phyloP scores from a whole-genome alignment of 1,284 basidiomycete genomes.

The Cutaneotrichosporon sp. region DNA sequence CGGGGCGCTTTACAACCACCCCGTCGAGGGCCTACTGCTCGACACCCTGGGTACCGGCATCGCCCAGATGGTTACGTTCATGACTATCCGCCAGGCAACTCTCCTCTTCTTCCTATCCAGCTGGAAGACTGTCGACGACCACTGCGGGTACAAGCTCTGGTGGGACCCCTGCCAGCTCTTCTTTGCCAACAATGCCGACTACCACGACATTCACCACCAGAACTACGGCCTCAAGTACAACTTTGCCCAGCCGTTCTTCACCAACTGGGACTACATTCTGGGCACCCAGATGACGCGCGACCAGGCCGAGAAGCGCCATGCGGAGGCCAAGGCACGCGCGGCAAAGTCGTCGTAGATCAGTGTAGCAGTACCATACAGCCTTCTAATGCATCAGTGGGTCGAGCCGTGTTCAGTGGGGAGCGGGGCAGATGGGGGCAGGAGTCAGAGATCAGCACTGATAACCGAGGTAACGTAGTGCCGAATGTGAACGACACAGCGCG shows the following conservation, averaged over 20 bases:
- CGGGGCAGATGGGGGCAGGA: no score
- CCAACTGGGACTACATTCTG: constrained; percentile 48
- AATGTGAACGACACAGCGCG: no score
- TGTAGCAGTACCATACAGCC: not conserved
- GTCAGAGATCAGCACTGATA: no score
- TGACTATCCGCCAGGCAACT: constrained; percentile 79
- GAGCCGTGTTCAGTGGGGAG: no score
- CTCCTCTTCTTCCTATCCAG: constrained; percentile 79
- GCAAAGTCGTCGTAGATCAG: constrained; percentile 1
- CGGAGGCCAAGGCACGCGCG: not conserved
- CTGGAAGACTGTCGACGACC: constrained; percentile 95
- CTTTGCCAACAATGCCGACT: constrained; percentile 91
- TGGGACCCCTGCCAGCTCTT: constrained; percentile 85
- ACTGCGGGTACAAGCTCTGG: constrained; percentile 86
- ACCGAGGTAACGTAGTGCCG: no score
- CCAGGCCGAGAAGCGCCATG: constrained; percentile 27
- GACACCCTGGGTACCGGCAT: constrained; percentile 78
- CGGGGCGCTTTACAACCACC: constrained; percentile 97
- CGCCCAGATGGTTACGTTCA: constrained; percentile 64
- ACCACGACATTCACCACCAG: constrained; percentile 98
- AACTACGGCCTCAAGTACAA: constrained; percentile 91
- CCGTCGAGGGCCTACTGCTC: constrained; percentile 86
- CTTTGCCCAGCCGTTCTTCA: constrained; percentile 88
- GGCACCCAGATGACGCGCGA: constrained; percentile 47
- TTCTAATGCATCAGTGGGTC: not conserved